Evolutionary conservation across 2,329 filamentous ascomycete species (phyloP).

Genomic region (Emydomyces testavorans): DNA sequence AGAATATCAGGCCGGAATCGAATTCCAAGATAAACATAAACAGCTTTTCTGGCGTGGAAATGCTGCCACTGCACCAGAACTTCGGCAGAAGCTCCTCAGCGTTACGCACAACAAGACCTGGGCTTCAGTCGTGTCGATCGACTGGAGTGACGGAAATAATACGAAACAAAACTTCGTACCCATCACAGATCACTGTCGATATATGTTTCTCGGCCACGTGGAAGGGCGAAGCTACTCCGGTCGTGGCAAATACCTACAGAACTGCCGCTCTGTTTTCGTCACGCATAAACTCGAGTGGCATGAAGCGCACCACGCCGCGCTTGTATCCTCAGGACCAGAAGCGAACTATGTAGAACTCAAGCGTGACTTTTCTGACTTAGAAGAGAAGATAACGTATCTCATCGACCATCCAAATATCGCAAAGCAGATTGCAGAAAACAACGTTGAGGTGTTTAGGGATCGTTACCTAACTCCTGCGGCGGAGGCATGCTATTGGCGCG

Average conservation of each 20-base stretch:
- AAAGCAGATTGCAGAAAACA: constrained; percentile 42
- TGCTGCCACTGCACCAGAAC: constrained; percentile 29
- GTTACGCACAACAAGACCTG: constrained; percentile 33
- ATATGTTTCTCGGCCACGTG: constrained; percentile 44
- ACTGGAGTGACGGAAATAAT: constrained; percentile 33
- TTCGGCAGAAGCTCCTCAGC: constrained; percentile 33
- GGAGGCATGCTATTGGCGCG: constrained; percentile 46
- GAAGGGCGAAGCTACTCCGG: constrained; percentile 46
- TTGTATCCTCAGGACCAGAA: constrained; percentile 36
- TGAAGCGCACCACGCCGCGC: constrained; percentile 39
- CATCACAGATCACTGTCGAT: constrained; percentile 45
- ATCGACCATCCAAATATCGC: constrained; percentile 35
- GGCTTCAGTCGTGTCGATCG: constrained; percentile 36
- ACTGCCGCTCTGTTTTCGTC: constrained; percentile 41
- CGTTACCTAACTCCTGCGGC: constrained; percentile 45
- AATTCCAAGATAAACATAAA: constrained; percentile 33
- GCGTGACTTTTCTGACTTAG: constrained; percentile 47
- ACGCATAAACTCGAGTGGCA: constrained; percentile 40
- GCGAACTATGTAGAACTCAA: constrained; percentile 42
- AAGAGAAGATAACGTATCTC: constrained; percentile 34
- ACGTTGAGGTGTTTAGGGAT: constrained; percentile 40
- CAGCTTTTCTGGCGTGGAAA: constrained; percentile 41
- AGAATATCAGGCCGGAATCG: constrained; percentile 13
- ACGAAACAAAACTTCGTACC: constrained; percentile 35
- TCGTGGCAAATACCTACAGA: constrained; percentile 43